Base-by-base conservation (phyloP, 2,329 filamentous ascomycete genomes). In the Setomelanomma holmii region DNA sequence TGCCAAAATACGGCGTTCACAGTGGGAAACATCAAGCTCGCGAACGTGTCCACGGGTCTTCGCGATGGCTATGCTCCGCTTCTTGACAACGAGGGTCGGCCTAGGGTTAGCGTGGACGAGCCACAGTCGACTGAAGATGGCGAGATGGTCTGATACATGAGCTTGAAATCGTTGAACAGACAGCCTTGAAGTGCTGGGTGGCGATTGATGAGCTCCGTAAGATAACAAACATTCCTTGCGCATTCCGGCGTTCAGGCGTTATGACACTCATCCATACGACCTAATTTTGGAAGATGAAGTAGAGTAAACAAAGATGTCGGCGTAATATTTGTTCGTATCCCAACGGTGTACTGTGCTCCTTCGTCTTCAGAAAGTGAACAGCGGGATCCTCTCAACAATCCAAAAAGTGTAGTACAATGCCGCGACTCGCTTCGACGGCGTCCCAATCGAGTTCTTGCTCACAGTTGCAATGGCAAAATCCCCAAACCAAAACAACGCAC, bases 11-110 rank as follows among this genome's bases (percentile, higher is more conserved):
- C 46, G 1, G 52, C 61, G 4, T 61, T 69, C 21, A 52, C 55
- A 4, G 46, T 60, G 8, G 55, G 49, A 0, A 49, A 43, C 7
- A 51, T 56, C 21, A 59, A 55, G 16, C 45, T 61, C 6, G 45
- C 38, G 1, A 20, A 14, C 20, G 44, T 34, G 19, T 14, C 36
- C 5, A 30, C 36, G 1, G 60, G 49, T 3, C 2, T 17, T 5
- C 51, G 45, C 33, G 50, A 49, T 6, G 67, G 58, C 3, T 68
- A 66, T 53, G 55, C 60, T 11, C 62, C 63, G n/a, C 50, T 67
- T 23, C 36, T 68, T 11, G 58, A 68, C 39, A 27, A 24, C 0
- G 35, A 51, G 23, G 48, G 43, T 8, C 30, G 46, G 53, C 38
- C 53, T 47, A 45, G 47, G 78, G 4, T 36, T 44, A 53, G 53